These are phyloP conservation scores for Quercus ilex DNA, from an alignment of 306 rosid species.

Conservation along the genomic window DNA sequence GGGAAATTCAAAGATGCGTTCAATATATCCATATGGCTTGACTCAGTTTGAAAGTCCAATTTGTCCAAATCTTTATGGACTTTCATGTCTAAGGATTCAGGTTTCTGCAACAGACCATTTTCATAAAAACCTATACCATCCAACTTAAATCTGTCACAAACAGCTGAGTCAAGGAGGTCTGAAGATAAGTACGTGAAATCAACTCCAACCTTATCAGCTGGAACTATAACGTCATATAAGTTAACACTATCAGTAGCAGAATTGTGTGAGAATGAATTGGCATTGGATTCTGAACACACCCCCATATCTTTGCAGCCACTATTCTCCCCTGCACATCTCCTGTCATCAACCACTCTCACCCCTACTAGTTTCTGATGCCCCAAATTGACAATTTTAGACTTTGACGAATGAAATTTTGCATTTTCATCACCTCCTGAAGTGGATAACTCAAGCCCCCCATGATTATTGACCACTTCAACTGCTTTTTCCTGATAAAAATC, in stretches of 20 bases:
- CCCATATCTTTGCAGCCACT: constrained; percentile 48
- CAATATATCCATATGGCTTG: constrained; percentile 36
- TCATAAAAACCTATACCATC: constrained; percentile 26
- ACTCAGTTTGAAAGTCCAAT: constrained; percentile 31
- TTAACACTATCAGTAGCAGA: constrained; percentile 24
- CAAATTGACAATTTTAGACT: constrained; percentile 39
- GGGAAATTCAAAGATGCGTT: constrained; percentile 60
- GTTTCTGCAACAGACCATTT: constrained; percentile 27
- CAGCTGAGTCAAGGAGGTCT: constrained; percentile 37
- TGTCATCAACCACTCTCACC: constrained; percentile 30
- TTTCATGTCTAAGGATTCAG: constrained; percentile 41
- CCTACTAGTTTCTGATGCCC: constrained; percentile 44
- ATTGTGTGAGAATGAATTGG: constrained; percentile 23
- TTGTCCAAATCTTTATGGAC: constrained; percentile 33
- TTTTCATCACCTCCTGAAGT: constrained; percentile 28
- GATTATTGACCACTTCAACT: constrained; percentile 49
- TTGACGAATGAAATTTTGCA: constrained; percentile 42
- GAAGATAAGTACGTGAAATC: constrained; percentile 50
- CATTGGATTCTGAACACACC: constrained; percentile 28
- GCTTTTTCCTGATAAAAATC: constrained; percentile 42
- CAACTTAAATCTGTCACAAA: constrained; percentile 39
- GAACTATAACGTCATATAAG: constrained; percentile 22
- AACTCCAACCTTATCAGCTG: constrained; percentile 38
- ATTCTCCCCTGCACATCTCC: constrained; percentile 42
- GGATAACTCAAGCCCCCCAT: constrained; percentile 46